Evolutionary conservation across 345 rosid genomes (phyloP).

Genomic region (Eucalyptus polybractea): DNA sequence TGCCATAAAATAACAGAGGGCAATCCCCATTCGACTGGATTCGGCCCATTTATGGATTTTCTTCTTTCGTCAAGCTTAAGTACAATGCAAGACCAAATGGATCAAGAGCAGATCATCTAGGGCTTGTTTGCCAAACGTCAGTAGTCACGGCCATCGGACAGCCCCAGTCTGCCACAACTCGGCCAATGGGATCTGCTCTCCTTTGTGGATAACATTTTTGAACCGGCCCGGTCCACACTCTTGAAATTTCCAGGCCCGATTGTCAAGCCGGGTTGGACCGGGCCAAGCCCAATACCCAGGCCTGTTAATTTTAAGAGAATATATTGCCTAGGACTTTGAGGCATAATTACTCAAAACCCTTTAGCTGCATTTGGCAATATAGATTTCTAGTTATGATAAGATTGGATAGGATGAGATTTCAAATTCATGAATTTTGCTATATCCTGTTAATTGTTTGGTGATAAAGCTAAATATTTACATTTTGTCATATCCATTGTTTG

Average conservation of each 20-base stretch:
- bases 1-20: background rate
- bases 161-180: background rate
- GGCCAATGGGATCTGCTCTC: background rate
- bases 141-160: background rate
- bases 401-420: rapidly evolving
- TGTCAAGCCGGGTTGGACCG: rapidly evolving
- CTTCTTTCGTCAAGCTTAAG: background rate
- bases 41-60: background rate
- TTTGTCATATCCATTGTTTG: no score
- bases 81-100: background rate
- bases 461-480: no score
- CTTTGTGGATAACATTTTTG: background rate
- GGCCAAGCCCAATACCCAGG: background rate
- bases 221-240: background rate
- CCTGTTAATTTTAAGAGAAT: background rate
- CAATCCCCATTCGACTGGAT: background rate
- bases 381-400: no score
- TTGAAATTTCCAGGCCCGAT: background rate
- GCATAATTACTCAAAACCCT: background rate
- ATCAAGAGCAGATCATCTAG: background rate
- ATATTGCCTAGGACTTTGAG: background rate
- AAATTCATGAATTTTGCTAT: no score
- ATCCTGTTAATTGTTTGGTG: rapidly evolving
- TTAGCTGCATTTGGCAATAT: no score
- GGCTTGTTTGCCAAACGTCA: background rate